These are phyloP conservation scores for Hydnomerulius pinastri DNA, from an alignment of 768 basidiomycete genomes.

Conservation along the genomic window DNA sequence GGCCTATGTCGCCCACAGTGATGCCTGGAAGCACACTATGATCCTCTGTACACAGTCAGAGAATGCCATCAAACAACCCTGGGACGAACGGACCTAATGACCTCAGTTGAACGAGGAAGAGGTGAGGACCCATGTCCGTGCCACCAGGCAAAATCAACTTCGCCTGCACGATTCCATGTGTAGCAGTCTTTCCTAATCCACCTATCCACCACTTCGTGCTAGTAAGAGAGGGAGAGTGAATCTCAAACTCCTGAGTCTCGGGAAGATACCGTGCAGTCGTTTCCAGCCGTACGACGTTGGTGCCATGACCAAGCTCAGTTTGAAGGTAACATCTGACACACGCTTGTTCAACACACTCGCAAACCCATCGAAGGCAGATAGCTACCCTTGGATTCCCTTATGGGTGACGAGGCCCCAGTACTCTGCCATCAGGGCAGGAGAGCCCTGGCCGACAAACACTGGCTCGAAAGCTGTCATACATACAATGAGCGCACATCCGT, in stretches of 20 bases:
- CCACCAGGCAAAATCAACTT: constrained; percentile 65
- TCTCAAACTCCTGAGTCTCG: constrained; percentile 66
- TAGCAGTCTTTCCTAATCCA: constrained; percentile 67
- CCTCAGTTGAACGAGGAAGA: constrained; percentile 73
- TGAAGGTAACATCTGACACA: constrained; percentile 63
- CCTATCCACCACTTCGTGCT: constrained; percentile 87
- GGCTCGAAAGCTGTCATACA: constrained; percentile 56
- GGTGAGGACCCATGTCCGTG: constrained; percentile 66
- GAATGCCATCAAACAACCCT: neutral
- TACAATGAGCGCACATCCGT: constrained; percentile 27
- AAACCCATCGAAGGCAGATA: neutral
- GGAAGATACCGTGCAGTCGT: constrained; percentile 79
- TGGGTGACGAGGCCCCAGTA: constrained; percentile 51
- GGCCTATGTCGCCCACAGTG: constrained; percentile 66
- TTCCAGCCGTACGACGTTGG: constrained; percentile 67
- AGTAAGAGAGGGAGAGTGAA: constrained; percentile 73
- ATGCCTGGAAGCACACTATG: constrained; percentile 64
- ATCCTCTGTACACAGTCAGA: constrained; percentile 43
- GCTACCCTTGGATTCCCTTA: constrained; percentile 58
- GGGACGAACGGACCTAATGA: constrained; percentile 49
- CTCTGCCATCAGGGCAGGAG: constrained; percentile 50
- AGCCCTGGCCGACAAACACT: constrained; percentile 63
- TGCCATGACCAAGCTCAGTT: constrained; percentile 80
- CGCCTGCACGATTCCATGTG: constrained; percentile 77
- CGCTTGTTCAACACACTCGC: neutral